Percentiles rank a stretch among this genome's conserved stretches.
Conservation (phyloP, 2,329 filamentous ascomycete genomes). For the Diplodia seriata region DNA sequence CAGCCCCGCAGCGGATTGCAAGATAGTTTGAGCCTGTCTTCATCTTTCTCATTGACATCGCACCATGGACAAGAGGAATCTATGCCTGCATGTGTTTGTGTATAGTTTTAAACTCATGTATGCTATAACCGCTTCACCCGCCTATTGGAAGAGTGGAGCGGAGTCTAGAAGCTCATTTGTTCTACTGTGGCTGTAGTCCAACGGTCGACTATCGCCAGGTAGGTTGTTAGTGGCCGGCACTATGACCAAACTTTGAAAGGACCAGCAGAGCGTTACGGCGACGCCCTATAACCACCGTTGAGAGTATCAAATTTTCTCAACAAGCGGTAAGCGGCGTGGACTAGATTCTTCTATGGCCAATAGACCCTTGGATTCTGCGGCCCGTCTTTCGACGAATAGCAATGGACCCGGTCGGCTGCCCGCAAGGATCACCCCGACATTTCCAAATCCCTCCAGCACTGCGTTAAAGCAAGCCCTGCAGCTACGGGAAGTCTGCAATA, state of each 20-base stretch:
- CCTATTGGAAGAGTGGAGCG: too few relatives aligned
- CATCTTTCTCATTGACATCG: too few relatives aligned
- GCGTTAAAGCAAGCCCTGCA: too few relatives aligned
- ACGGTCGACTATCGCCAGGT: slow-evolving; percentile 1
- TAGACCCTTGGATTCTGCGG: background rate
- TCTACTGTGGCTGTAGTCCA: background rate
- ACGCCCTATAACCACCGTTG: background rate
- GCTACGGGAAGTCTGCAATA: background rate
- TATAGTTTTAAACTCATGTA: too few relatives aligned
- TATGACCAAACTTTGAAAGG: background rate
- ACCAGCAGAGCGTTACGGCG: background rate
- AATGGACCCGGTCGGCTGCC: too few relatives aligned
- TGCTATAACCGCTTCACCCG: too few relatives aligned
- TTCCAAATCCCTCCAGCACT: too few relatives aligned
- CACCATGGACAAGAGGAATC: too few relatives aligned
- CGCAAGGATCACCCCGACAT: too few relatives aligned
- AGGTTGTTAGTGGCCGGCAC: background rate
- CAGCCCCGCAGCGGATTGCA: background rate
- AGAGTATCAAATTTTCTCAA: background rate
- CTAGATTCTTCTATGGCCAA: background rate
- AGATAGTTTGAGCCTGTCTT: too few relatives aligned
- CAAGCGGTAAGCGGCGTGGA: background rate
- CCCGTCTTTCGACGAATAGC: background rate
- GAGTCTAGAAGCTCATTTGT: too few relatives aligned
- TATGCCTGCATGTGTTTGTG: too few relatives aligned